A percentile compares a stretch with the other conserved stretches of the same genome.
Evolutionary conservation across 441 rosid species (phyloP).

Genomic region (Populus tomentosa): DNA sequence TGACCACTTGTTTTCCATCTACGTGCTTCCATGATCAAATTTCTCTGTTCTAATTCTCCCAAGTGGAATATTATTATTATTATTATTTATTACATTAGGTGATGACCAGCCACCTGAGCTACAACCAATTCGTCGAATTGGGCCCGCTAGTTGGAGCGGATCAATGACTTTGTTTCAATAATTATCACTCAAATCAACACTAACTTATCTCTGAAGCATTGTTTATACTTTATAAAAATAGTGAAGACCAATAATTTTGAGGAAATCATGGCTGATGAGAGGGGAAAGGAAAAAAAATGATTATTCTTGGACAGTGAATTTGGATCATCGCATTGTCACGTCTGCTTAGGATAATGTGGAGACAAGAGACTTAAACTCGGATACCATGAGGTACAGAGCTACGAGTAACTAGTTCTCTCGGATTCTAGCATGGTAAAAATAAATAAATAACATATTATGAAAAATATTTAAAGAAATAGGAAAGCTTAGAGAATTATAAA

Average conservation of each 20-base stretch:
- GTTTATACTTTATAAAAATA: not conserved
- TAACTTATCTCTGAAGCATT: constrained; percentile 12
- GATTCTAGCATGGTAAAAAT: no score
- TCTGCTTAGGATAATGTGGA: not conserved
- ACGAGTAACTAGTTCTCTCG: no score
- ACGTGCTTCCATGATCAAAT: not conserved
- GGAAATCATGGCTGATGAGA: not conserved
- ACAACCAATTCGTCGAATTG: not conserved
- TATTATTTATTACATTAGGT: not conserved
- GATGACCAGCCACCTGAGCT: not conserved
- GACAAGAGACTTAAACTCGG: not conserved
- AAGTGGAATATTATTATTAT: not conserved
- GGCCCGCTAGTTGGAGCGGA: not conserved
- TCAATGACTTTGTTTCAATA: not conserved
- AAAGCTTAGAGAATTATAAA: no score
- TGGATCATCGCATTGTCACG: not conserved
- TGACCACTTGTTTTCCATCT: not conserved
- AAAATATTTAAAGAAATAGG: no score
- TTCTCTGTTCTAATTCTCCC: no score
- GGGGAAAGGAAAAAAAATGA: not conserved
- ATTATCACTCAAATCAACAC: not conserved
- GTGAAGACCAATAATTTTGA: not conserved
- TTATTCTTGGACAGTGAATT: not conserved
- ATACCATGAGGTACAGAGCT: no score
- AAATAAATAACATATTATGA: no score